Evolutionary conservation across 2,329 filamentous ascomycete genomes (phyloP), one percentile per base, ranked within the genome.

Genomic region (Macroventuria anomochaeta): DNA sequence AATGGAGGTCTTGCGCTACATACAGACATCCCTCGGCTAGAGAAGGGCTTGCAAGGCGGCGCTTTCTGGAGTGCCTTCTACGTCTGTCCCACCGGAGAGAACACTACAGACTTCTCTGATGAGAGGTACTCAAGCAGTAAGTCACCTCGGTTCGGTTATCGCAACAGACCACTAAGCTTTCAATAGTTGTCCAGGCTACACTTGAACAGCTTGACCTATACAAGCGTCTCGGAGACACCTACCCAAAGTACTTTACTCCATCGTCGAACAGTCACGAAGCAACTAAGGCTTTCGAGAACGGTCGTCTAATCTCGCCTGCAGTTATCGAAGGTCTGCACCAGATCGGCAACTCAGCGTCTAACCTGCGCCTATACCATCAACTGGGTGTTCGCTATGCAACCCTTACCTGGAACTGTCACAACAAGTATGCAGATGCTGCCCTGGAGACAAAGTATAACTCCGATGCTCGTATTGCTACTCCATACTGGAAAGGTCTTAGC

Each of bases 61-160:
- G 87, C 90, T n/a, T 97, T 97, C 72, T 97, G 93, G 93, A 93
- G 88, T 70, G 91, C 95, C 8, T 97, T 83, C 66, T 85, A 89
- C 33, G 84, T 85, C 0, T 97, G 93, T 68, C 92, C 93, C 0
- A 20, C 53, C 11, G 68, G 67, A 6, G 55, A 39, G 23, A 85
- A 93, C 65, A 85, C 85, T 39, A 82, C 82, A 4, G 86, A 96
- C 73, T 92, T 90, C 67, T 89, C 88, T 0, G 83, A 92, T 65
- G 83, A 81, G 46, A 89, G 86, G 67, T 93, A 93, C 68, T 84
- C 83, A 5, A 73, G 81, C 7, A 87, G 87, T 89, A 76, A 71
- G 82, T 66, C 17, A 28, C 2, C 1, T 31, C 29, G 12, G 2
- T n/a, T 7, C 23, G 5, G 3, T 11, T 5, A 32, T 31, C 3